Conservation (phyloP, 305 asterid species). For the Rubia peregrina region DNA sequence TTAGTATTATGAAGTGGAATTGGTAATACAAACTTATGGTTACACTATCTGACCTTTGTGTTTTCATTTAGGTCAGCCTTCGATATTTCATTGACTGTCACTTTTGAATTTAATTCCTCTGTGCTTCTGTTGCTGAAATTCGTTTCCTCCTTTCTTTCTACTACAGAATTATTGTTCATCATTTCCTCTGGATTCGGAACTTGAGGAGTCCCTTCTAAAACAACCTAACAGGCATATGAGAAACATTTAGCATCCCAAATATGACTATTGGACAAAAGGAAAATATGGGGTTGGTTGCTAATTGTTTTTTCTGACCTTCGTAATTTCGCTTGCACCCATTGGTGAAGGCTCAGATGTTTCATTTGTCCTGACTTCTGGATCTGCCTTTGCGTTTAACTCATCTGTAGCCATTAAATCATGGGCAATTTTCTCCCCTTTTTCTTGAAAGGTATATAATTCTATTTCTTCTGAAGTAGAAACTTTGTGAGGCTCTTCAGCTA, state of each 20-base stretch:
- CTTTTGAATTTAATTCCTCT: background rate
- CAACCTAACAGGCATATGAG: background rate
- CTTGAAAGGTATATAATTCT: background rate
- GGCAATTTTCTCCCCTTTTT: background rate
- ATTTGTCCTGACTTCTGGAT: background rate
- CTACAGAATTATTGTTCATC: too few relatives aligned
- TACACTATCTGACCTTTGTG: background rate
- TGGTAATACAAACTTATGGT: background rate
- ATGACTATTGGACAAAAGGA: constrained; percentile 2
- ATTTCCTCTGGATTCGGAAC: background rate
- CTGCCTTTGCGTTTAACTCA: background rate
- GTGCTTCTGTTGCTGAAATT: background rate
- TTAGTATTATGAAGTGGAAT: background rate
- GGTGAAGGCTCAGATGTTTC: background rate
- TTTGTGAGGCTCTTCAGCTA: background rate
- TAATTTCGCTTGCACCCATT: background rate
- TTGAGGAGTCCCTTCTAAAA: background rate
- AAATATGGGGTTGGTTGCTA: constrained; percentile 1
- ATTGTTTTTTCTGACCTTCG: constrained; percentile 23
- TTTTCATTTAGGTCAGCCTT: background rate
- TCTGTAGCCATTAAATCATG: background rate
- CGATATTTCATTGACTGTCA: background rate
- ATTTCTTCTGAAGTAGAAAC: background rate
- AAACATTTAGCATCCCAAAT: constrained; percentile 3
- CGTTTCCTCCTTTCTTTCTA: background rate